Conservation (phyloP, 345 rosid genomes). For the Syzygium jambos region DNA sequence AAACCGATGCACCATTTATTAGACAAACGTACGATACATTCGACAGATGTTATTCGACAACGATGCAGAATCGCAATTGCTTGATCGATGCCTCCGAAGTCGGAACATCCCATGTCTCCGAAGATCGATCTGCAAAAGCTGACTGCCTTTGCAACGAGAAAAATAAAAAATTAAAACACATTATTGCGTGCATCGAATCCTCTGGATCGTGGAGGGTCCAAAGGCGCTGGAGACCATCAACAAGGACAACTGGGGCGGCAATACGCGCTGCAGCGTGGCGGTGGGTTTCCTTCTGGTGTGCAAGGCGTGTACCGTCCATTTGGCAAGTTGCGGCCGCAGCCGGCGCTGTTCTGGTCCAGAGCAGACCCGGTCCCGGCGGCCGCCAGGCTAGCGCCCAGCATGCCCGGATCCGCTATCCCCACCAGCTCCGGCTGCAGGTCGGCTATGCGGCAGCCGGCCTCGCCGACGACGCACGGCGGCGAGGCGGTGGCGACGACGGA, state of each 20-base stretch:
- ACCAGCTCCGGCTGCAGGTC: background rate
- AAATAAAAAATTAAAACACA: too few species aligned
- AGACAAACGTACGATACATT: background rate
- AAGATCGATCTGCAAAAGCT: background rate
- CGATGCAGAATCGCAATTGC: background rate
- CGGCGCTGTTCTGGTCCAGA: rapidly evolving
- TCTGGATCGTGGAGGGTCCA: background rate
- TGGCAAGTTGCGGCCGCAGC: background rate
- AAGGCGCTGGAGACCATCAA: background rate
- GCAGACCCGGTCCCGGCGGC: background rate
- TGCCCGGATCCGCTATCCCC: background rate
- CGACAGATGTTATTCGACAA: background rate
- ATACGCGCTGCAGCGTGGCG: rapidly evolving
- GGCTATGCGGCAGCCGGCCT: background rate
- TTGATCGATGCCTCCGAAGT: background rate
- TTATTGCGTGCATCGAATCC: background rate
- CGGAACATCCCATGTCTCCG: background rate
- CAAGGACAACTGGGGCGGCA: background rate
- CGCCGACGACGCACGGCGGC: rapidly evolving
- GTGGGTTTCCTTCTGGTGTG: rapidly evolving
- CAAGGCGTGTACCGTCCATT: background rate
- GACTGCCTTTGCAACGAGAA: background rate
- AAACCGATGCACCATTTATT: background rate
- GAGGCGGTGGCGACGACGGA: background rate
- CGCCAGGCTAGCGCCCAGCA: background rate